Evolutionary conservation across 768 basidiomycete species (phyloP), one percentile per base, ranked within the genome.

Genomic region (Calocera cornea): DNA sequence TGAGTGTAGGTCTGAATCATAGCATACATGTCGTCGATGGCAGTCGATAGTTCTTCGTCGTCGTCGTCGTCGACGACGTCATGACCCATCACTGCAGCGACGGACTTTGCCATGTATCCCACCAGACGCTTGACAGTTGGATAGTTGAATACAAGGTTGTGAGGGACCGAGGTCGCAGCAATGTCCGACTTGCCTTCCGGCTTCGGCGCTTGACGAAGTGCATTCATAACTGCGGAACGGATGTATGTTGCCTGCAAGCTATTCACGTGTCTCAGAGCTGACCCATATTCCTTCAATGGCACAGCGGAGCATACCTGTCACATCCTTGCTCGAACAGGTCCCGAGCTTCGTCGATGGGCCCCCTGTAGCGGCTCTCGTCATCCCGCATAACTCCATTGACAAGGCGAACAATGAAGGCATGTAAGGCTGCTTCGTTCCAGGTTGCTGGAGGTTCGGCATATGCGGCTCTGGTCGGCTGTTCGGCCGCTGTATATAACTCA

Each of bases 1-100:
- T 2, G 60, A 71, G 27, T 75, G 69, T 83, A 80, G 71, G 80
- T 81, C 16, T 75, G 76, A 38, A 83, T 77, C 74, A 83, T 77
- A 0, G 69, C 74, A 33, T 77, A 72, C 70, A 81, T 80, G 2
- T 68, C 70, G 27, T 80, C 80, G 12, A 74, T 76, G 41, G 82
- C 77, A 22, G 34, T 54, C 38, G 66, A 72, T 69, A 81, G 80
- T 2, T 68, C 70, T 24, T 47, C 50, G 24, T 47, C 69, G 49
- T 44, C 2, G 12, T 47, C 50, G 24, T 47, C 69, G 49, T 44
- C 2, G 12, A 2, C 65, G 66, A 41, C 22, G 2, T 27, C 41
- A 64, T 72, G 36, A 64, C 19, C 65, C 12, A 16, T n/a, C 17
- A n/a, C 71, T 65, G 22, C 67, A 74, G 65, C 72, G 72, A 60